Conservation (phyloP, 2,329 filamentous ascomycete species). For the Trichophyton schoenleinii region DNA sequence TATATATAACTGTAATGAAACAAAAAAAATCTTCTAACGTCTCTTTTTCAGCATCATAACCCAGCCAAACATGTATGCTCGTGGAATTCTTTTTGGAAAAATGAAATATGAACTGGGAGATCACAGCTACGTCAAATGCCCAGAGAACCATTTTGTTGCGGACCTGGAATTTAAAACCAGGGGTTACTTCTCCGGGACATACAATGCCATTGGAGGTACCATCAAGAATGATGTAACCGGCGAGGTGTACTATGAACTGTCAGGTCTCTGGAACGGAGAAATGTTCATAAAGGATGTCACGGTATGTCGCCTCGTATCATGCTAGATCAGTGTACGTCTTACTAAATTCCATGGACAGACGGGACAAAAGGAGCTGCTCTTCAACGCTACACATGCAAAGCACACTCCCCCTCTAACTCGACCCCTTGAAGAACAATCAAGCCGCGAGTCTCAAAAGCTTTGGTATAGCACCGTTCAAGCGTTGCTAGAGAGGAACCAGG, state of each 20-base stretch:
- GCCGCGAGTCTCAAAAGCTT: constrained; percentile 76
- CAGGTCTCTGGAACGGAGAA: constrained; percentile 84
- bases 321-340: neutral
- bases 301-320: constrained; percentile 38
- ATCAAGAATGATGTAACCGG: constrained; percentile 83
- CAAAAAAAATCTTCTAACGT: neutral
- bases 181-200: constrained; percentile 90
- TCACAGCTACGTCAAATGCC: constrained; percentile 84
- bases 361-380: constrained; percentile 76
- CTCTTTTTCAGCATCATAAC: constrained; percentile 58
- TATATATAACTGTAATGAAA: neutral
- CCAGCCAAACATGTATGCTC: constrained; percentile 97
- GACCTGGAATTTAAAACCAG: constrained; percentile 99
- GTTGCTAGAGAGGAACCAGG: constrained; percentile 74
- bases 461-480: constrained; percentile 75
- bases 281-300: constrained; percentile 81
- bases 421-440: constrained; percentile 73
- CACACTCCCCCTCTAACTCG: constrained; percentile 61
- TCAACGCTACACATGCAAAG: constrained; percentile 69
- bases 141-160: constrained; percentile 71
- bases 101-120: constrained; percentile 99
- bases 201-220: constrained; percentile 85
- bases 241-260: constrained; percentile 80
- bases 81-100: constrained; percentile 92
- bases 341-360: constrained; percentile 43